phyloP scores from a whole-genome alignment of 176 grass and related monocot genomes.

The Rhipidocladum racemiflorum region DNA sequence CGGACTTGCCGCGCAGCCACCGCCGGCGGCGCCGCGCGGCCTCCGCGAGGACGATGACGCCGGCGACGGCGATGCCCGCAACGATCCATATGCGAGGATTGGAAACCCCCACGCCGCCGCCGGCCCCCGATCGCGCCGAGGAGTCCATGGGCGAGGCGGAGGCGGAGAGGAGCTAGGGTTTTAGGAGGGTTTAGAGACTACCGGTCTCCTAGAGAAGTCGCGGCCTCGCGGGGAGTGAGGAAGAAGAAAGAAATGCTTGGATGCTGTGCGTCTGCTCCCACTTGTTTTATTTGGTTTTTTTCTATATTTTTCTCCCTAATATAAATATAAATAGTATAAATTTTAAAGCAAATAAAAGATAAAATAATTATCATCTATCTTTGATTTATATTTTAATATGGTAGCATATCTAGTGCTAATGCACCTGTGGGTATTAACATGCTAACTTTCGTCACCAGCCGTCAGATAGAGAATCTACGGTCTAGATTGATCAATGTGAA shows the following conservation, averaged over 20 bases:
- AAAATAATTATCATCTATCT: too few relatives aligned
- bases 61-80: slow-evolving; percentile 67
- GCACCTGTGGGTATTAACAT: too few relatives aligned
- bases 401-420: too few relatives aligned
- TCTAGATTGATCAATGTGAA: too few relatives aligned
- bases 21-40: slow-evolving; percentile 56
- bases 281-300: not conserved
- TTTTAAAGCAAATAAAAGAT: too few relatives aligned
- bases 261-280: not conserved
- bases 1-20: slow-evolving; percentile 29
- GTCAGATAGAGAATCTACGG: too few relatives aligned
- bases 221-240: slow-evolving; percentile 8
- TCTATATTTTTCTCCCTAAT: too few relatives aligned
- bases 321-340: too few relatives aligned
- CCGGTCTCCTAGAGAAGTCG: not conserved
- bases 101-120: not conserved
- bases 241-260: slow-evolving; percentile 32
- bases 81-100: slow-evolving; percentile 62
- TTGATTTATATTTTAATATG: too few relatives aligned
- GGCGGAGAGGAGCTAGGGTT: slow-evolving; percentile 51
- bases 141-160: slow-evolving; percentile 34
- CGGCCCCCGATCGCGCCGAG: slow-evolving; percentile 30
- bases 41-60: slow-evolving; percentile 78
- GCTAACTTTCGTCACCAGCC: too few relatives aligned
- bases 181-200: slow-evolving; percentile 46